phyloP scores from a whole-genome alignment of 2,329 filamentous ascomycete species.

The Didymella keratinophila region DNA sequence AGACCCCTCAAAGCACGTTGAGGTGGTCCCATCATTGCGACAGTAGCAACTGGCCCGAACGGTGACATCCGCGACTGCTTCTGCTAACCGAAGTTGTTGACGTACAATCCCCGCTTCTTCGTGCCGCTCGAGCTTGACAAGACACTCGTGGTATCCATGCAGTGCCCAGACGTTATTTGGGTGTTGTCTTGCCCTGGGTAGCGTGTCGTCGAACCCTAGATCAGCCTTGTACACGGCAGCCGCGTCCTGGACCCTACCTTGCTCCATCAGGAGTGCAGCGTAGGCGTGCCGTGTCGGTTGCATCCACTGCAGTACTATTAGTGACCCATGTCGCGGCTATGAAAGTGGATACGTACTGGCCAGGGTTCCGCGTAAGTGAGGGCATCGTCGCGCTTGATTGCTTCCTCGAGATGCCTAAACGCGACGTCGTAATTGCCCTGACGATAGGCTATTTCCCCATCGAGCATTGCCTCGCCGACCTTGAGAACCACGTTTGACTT shows the following conservation, averaged over 20 bases:
- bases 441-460: conserved; percentile 78
- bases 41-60: conserved; percentile 68
- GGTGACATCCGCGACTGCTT: conserved; percentile 66
- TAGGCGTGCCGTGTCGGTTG: conserved; percentile 75
- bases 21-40: conserved; percentile 20
- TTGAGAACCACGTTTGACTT: conserved; percentile 68
- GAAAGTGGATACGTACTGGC: conserved; percentile 53
- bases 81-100: conserved; percentile 60
- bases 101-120: conserved; percentile 59
- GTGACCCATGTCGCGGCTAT: neutral
- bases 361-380: conserved; percentile 78
- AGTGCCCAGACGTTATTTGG: conserved; percentile 79
- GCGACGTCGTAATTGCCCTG: conserved; percentile 64
- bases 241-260: conserved; percentile 58
- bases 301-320: conserved; percentile 64
- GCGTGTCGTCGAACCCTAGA: conserved; percentile 55
- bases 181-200: conserved; percentile 71
- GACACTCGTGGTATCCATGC: conserved; percentile 76
- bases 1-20: neutral
- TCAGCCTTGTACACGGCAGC: conserved; percentile 51
- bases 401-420: conserved; percentile 65
- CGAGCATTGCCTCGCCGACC: conserved; percentile 69
- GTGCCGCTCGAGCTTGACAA: conserved; percentile 61
- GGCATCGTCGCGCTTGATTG: conserved; percentile 67
- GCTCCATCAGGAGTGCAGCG: conserved; percentile 73